A percentile compares a stretch with the other conserved stretches of the same genome.
Conservation (phyloP, 1,284 basidiomycete genomes). For the Chondrostereum purpureum region DNA sequence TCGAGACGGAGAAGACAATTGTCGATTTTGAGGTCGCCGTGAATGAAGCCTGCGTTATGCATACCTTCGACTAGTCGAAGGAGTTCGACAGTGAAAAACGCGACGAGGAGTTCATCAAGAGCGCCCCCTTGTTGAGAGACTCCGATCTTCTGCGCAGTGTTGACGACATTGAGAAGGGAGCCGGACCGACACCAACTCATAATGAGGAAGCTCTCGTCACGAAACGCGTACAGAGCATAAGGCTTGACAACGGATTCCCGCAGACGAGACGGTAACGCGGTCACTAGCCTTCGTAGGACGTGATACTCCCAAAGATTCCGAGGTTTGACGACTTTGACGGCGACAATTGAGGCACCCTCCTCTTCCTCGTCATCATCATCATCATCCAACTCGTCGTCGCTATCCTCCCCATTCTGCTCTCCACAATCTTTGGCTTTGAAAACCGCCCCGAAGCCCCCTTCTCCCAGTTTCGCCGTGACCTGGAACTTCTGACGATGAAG, state of each 20-base stretch:
- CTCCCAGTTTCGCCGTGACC: conserved; percentile 85
- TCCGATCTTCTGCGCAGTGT: conserved; percentile 67
- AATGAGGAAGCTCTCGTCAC: conserved; percentile 87
- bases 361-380: conserved; percentile 56
- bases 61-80: conserved; percentile 79
- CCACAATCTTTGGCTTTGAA: conserved; percentile 74
- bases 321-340: conserved; percentile 91
- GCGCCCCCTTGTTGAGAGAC: conserved; percentile 74
- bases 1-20: conserved; percentile 93
- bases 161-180: conserved; percentile 89
- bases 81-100: conserved; percentile 94
- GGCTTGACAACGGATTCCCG: conserved; percentile 68
- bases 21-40: conserved; percentile 99
- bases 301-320: conserved; percentile 92
- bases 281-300: conserved; percentile 75
- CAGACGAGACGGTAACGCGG: conserved; percentile 49
- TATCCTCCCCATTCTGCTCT: conserved; percentile 19
- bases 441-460: conserved; percentile 94
- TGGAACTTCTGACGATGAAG: conserved; percentile 61
- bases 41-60: conserved; percentile 81
- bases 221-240: conserved; percentile 73
- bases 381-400: conserved; percentile 40
- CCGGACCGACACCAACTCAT: conserved; percentile 90
- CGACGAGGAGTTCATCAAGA: conserved; percentile 88
- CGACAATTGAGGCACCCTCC: conserved; percentile 57